Base-by-base conservation (phyloP, 2,329 filamentous ascomycete genomes). In the Botrytis aclada region DNA sequence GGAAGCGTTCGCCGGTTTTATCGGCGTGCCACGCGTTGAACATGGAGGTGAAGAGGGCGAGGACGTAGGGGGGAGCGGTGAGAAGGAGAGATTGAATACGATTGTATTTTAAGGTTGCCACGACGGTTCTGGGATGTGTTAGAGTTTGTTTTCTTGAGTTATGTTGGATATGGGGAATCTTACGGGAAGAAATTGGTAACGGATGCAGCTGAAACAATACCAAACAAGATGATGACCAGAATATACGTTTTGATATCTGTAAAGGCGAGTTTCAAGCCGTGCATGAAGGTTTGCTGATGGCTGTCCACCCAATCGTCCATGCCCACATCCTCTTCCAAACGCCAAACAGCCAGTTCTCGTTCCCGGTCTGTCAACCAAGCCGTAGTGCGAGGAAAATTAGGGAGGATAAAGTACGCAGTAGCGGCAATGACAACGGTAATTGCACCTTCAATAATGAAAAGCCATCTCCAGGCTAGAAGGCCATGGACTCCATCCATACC, bases 11-110 rank as follows among this genome's bases (percentile, higher is more conserved):
- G 32, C 90, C 90, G 0, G 89, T 92, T 60, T 85, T 86, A 80
- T 93, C 92, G 25, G 92, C 90, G 80, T 93, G 90, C 85, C 88
- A 90, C 6, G 91, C 89, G 76, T 92, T 93, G 61, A 85, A 72
- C 76, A 90, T 89, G 1, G 89, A 88, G 0, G 87, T 88, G 61
- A 92, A 85, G 45, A 89, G 85, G 66, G 85, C 86, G 20, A 91
- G 84, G 4, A 90, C 86, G 79, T 91, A 92, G 1, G 90, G 90
- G 0, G 91, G 91, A 0, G 86, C 87, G 0, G 89, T 91, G 70
- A 92, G 83, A 22, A 92, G 85, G 6, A 92, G 85, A 0, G 90
- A 88, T 39, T 84, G 82, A 66, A 90, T 88, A 25, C 85, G 83
- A 73, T 82, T 85, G 80, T 90, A 92, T n/a, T 88, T 86, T 3